Base-by-base conservation (phyloP, 1,139 yeast species). In the Geotrichum histeridarum region DNA sequence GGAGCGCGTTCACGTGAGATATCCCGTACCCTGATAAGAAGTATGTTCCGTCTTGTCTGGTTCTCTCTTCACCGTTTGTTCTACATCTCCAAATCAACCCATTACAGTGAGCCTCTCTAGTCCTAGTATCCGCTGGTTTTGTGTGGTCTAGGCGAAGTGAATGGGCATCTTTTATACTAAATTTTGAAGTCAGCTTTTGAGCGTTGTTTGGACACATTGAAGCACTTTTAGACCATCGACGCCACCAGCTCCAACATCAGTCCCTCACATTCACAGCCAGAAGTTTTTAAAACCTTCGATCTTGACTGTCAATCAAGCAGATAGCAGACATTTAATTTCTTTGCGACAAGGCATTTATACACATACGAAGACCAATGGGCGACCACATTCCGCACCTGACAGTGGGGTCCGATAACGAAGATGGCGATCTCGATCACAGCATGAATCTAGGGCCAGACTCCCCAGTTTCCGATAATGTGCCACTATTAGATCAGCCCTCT, bases 391-490 rank as follows among this genome's bases (percentile, higher is more conserved):
- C 50, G 11, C n/a, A 41, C 37, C 50, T 30, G 37, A 15, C 43
- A 4, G 43, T 38, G 11, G 50, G 50, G 18, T 48, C 44, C 9
- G 50, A 48, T 35, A 32, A 48, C 33, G 44, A 38, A 31, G 44
- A 39, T 12, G 39, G 33, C 30, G 50, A 48, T 31, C 44, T 48
- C n/a, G 43, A 48, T 39, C 44, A 38, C 8, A 31, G 44, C 31
- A 30, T 38, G 14, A 17, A 46, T 17, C 11, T 37, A 8, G 38
- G 31, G n/a, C 15, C 36, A 8, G 15, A 7, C 15, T 38, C 44
- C 14, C 50, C 50, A 7, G 14, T 37, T 11, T 32, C 50, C 14
- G n/a, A 12, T 11, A 38, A 12, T 32, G 39, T 12, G 31, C 38
- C 44, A 31, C 11, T 27, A 8, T 6, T 48, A 15, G 43, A 46